Conservation (phyloP, 179 eudicot genomes). For the Camellia oleifera region DNA sequence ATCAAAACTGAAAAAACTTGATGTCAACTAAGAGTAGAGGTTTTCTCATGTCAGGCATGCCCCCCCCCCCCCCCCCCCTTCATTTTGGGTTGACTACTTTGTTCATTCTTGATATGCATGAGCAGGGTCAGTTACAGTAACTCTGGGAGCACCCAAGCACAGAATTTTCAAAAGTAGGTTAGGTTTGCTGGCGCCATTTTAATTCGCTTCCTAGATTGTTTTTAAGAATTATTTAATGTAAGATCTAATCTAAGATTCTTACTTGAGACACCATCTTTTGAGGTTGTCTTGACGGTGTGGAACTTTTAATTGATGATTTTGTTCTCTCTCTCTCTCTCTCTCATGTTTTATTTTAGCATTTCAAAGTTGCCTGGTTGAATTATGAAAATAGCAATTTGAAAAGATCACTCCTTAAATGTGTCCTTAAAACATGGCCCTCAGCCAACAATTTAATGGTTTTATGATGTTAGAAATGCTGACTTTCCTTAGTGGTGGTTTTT, state of each 20-base stretch:
- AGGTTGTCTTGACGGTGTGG: background rate
- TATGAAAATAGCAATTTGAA: too few species aligned
- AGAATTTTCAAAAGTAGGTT: background rate
- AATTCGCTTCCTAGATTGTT: too few species aligned
- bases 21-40: constrained; percentile 22
- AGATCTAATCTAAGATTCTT: background rate
- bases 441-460: background rate
- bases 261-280: background rate
- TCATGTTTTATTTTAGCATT: too few species aligned
- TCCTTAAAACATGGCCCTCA: background rate
- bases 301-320: too few species aligned
- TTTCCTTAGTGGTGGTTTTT: background rate
- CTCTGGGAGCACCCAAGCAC: background rate
- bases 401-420: background rate
- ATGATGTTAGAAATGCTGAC: background rate
- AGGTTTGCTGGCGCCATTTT: background rate
- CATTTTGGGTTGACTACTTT: constrained; percentile 10
- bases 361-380: too few species aligned
- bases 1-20: constrained; percentile 43
- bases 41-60: background rate
- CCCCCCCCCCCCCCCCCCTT: too few species aligned
- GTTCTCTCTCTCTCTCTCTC: background rate
- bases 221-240: background rate
- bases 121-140: constrained; percentile 5
- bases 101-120: constrained; percentile 5